Evolutionary conservation across 2,329 filamentous ascomycete species (phyloP), one percentile per base, ranked within the genome.

Genomic region (Penicillium verrucosum): DNA sequence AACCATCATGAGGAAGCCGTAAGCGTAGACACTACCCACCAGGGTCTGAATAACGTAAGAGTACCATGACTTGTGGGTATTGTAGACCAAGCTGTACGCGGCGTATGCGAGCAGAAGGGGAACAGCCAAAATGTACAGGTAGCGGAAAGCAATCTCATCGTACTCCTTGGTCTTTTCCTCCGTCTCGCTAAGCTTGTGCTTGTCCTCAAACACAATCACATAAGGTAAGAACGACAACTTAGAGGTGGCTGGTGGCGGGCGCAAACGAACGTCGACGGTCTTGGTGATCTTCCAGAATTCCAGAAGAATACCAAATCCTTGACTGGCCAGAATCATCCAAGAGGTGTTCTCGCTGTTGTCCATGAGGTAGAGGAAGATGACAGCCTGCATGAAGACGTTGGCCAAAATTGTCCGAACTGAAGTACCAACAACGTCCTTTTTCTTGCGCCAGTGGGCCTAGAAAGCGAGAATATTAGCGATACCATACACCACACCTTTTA

Each of bases 1-100:
- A 9, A 99, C 89, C 94, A 99, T 99, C 92, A 99, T 96, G 60
- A 99, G 79, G 82, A 99, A 99, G 5, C 94, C 94, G 72, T 99
- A 99, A 0, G 94, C 92, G 74, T 99, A 99, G 50, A 99, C 94
- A 42, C 89, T 93, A 11, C 92, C 94, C 23, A 99, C 94, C 10
- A 99, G 86, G 0, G 93, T 97, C 25, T 94, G 86, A 72, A 99
- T 96, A 74, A 95, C 83, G 80, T 92, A 99, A 42, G 89, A 94
- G 79, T 97, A 97, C 94, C 94, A 97, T 47, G 90, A 94, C 81
- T 97, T 97, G 81, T 99, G 94, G 12, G 84, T 87, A 50, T 97
- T 92, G 78, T 99, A 99, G 60, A 94, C 74, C 52, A 99, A 81
- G 30, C 90, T 95, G 83, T 99, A 99, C 59, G 82, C 82, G 14